Conservation (phyloP, 116 monocot species). For the Posidonia oceanica region DNA sequence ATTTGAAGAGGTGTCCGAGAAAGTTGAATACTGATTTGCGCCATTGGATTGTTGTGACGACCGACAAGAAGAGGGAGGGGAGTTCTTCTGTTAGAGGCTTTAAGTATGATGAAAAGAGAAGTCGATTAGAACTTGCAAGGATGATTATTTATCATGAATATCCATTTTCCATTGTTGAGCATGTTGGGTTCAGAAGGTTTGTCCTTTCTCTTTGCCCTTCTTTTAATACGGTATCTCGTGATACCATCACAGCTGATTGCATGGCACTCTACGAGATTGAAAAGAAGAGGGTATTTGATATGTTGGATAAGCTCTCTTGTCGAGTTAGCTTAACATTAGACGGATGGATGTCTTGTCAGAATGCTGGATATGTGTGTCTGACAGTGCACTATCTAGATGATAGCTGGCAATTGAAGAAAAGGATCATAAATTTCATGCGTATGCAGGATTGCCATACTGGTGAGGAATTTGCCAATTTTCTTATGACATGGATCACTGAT, state of each 20-base stretch:
- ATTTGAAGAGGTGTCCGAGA: slow-evolving; percentile 19
- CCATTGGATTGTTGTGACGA: background rate
- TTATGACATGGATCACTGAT: slow-evolving; percentile 16
- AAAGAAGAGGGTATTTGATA: slow-evolving; percentile 14
- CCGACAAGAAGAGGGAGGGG: slow-evolving; percentile 8
- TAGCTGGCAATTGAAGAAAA: slow-evolving; percentile 28
- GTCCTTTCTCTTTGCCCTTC: slow-evolving; percentile 27
- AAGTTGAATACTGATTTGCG: slow-evolving; percentile 5
- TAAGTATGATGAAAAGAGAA: slow-evolving; percentile 14
- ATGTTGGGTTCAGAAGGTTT: slow-evolving; percentile 31
- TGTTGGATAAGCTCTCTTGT: slow-evolving; percentile 14
- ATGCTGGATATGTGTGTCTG: slow-evolving; percentile 18
- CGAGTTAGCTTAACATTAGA: slow-evolving; percentile 26
- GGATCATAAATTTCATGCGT: slow-evolving; percentile 28
- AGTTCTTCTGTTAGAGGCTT: background rate
- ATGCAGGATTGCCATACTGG: slow-evolving; percentile 19
- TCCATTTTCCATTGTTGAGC: slow-evolving; percentile 33
- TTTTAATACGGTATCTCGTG: slow-evolving; percentile 12
- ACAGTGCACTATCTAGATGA: slow-evolving; percentile 28
- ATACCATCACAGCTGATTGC: slow-evolving; percentile 20
- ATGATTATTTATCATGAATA: slow-evolving; percentile 36
- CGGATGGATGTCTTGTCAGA: slow-evolving; percentile 24
- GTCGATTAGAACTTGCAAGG: slow-evolving; percentile 19
- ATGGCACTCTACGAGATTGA: slow-evolving; percentile 27
- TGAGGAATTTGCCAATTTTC: slow-evolving; percentile 14